Percentiles rank a stretch among this genome's conserved stretches.
phyloP scores from a whole-genome alignment of 176 grass and related monocot genomes.

The Hordeum marinum region DNA sequence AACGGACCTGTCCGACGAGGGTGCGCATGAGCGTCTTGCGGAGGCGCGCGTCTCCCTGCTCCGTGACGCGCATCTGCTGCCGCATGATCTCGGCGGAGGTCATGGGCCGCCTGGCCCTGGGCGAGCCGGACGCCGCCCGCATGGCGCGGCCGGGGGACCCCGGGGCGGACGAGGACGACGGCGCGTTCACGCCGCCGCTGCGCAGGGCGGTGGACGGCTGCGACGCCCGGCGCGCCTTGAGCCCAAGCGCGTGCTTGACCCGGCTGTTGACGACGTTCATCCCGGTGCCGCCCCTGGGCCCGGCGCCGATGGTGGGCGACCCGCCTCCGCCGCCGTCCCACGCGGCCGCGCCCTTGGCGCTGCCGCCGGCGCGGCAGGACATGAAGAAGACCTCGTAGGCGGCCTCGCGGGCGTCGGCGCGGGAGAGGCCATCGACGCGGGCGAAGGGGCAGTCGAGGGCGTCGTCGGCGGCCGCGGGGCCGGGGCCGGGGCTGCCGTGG shows the following conservation, averaged over 20 bases:
- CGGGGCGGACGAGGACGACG: constrained; percentile 28
- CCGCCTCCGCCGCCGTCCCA: background rate
- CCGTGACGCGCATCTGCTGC: constrained; percentile 79
- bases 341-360: constrained; percentile 6
- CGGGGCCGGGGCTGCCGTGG: constrained; percentile 21
- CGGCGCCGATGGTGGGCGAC: constrained; percentile 37
- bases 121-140: constrained; percentile 34
- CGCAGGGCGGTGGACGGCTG: constrained; percentile 40
- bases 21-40: constrained; percentile 91
- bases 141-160: constrained; percentile 37
- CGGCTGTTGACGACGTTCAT: constrained; percentile 76
- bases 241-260: constrained; percentile 66
- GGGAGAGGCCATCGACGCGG: constrained; percentile 40
- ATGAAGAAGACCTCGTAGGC: constrained; percentile 95
- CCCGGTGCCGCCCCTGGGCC: constrained; percentile 64
- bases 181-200: constrained; percentile 28
- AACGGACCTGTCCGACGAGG: constrained; percentile 72
- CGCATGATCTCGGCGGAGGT: constrained; percentile 96
- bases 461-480: constrained; percentile 17
- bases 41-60: constrained; percentile 65
- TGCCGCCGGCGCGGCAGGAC: constrained; percentile 50
- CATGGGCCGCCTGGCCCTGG: constrained; percentile 58
- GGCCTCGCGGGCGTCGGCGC: constrained; percentile 62
- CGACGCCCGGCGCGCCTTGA: constrained; percentile 59
- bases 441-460: constrained; percentile 65